These are phyloP conservation scores for Solanum hybrid DNA, from an alignment of 305 asterid species.

Conservation along the genomic window DNA sequence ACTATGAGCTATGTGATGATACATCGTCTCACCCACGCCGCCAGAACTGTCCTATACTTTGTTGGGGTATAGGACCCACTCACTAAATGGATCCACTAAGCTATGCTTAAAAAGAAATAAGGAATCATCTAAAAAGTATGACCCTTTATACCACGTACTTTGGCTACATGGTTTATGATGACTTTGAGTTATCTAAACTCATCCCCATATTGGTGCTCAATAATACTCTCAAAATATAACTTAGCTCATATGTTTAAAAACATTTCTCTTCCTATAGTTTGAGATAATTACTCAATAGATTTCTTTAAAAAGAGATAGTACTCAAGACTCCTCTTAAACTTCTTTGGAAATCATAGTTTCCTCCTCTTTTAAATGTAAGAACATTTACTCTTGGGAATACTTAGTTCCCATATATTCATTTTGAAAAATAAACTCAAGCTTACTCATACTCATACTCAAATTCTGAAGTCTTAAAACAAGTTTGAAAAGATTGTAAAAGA, in stretches of 20 bases:
- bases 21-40: background rate
- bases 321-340: background rate
- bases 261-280: no score
- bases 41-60: no score
- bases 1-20: background rate
- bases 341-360: background rate
- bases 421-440: background rate
- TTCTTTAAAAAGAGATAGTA: background rate
- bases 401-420: background rate
- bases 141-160: background rate
- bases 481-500: background rate
- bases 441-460: background rate
- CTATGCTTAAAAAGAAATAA: no score
- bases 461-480: background rate
- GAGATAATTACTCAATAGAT: background rate
- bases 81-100: background rate
- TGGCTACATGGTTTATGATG: background rate
- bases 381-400: background rate
- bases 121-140: background rate
- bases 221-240: background rate
- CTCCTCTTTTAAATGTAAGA: background rate
- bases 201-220: background rate
- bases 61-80: background rate
- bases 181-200: background rate
- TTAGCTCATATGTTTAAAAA: background rate